Conservation (phyloP, 257 asterid species). For the Penstemon barbatus region DNA sequence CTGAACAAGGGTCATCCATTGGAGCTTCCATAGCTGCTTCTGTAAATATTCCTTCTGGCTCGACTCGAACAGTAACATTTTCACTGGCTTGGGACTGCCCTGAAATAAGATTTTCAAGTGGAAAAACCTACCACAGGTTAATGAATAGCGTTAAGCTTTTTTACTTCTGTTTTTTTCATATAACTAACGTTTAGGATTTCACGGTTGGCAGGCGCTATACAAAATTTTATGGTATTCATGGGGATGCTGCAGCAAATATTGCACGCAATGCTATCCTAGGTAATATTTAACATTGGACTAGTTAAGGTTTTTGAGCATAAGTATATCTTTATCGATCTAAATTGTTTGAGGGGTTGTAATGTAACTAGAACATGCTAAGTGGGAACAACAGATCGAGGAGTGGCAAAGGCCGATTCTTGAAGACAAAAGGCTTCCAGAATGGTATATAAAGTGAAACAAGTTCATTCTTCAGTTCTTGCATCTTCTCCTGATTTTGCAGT, state of each 20-base stretch:
- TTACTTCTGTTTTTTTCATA: conserved; percentile 3
- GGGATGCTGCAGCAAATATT: conserved; percentile 66
- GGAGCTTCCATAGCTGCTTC: conserved; percentile 89
- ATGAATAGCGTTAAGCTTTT: conserved; percentile 4
- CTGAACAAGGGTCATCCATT: conserved; percentile 66
- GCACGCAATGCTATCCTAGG: conserved; percentile 75
- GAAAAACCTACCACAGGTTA: conserved; percentile 77
- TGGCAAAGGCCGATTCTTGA: conserved; percentile 81
- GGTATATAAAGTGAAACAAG: conserved; percentile 39
- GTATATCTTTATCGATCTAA: background rate
- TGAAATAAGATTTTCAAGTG: conserved; percentile 66
- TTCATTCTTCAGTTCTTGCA: background rate
- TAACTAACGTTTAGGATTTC: background rate
- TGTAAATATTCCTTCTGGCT: conserved; percentile 55
- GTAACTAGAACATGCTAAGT: conserved; percentile 34
- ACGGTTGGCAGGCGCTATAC: conserved; percentile 63
- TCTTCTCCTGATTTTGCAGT: conserved; percentile 20
- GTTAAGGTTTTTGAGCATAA: background rate
- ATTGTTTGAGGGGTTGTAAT: background rate
- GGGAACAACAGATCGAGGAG: conserved; percentile 75
- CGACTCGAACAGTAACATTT: conserved; percentile 56
- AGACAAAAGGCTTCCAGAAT: conserved; percentile 77
- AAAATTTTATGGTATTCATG: conserved; percentile 59
- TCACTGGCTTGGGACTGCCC: conserved; percentile 88
- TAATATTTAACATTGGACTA: conserved; percentile 36